Evolutionary conservation across 139 green algal species (phyloP), one percentile per base, ranked within the genome.

Genomic region (Closterium sp.): DNA sequence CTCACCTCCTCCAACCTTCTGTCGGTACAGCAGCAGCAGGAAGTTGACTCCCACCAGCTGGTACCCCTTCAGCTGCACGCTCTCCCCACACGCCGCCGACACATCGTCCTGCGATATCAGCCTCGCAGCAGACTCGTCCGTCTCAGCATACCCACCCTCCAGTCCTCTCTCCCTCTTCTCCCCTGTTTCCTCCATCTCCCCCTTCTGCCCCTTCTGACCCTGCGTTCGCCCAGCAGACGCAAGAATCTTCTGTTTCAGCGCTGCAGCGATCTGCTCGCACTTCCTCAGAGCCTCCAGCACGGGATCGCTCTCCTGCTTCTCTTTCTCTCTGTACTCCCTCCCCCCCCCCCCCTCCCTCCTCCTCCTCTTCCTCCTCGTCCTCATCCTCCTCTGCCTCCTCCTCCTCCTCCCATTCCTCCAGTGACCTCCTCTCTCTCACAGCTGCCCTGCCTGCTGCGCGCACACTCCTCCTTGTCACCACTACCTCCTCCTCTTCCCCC

Each of bases 41-140:
- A 98, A 99, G 94, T 99, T 99, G 89, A 99, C 96, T 73, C 97
- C 97, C 3, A 99, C 96, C 31, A 98, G 89, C 96, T 99, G 97
- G 95, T 99, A 99, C 10, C 96, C 96, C 92, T 99, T 99, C 27
- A 99, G 29, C 70, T 92, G 45, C 89, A 70, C 45, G 5, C 13
- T 38, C 70, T 86, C 30, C 10, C 88, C 31, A 34, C 88, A 91
- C 29, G 86, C 86, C 31, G 86, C 86, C 38, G 29, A n/a, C 86
- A 89, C 29, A 1, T 89, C 86, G 1, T n/a, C 86, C 86, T 89
- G 86, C 21, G 84, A 87, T 30, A 87, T 30, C 84, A 87, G 84
- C 84, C 28, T 87, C 9, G 84, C n/a, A 1, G n/a, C 28, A 2
- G 84, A 87, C n/a, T 30, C 28, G 22, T 87, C 84, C n/a, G 84